Base-by-base conservation (phyloP, 1,284 basidiomycete genomes). In the Acaromyces ingoldii region DNA sequence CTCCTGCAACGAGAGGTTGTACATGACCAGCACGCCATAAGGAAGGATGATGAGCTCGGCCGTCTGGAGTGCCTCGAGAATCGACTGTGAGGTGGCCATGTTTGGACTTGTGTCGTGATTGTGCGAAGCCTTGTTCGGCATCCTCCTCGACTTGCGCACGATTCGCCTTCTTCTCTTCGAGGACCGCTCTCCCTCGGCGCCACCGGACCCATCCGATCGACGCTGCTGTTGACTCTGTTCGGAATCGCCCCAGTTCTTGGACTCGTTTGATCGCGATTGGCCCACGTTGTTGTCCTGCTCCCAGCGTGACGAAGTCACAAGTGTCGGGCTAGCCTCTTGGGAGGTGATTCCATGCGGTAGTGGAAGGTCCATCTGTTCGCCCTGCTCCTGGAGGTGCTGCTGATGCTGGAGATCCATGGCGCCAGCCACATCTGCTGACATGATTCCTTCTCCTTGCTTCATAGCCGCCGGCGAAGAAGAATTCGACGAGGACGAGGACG, bases 1-100 rank as follows among this genome's bases (percentile, higher is more conserved):
- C 41, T 75, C 72, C 17, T 56, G 57, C 1, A 62, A 62, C 10
- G 67, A 63, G 26, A 75, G 69, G 60, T 75, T 75, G 65, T 69
- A 75, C 67, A 75, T 64, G 36, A 75, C 72, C 58, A 75, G 36
- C 1, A 75, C 72, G 22, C 72, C 72, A 51, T 75, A 75, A 10
- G 71, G 69, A 25, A 75, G 49, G 28, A 75, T 66, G 31, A 75
- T 58, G 30, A 75, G 58, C 60, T 75, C 72, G 47, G 63, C 72
- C 17, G 62, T 57, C 39, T 71, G 65, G 10, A 75, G 53, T 42
- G 72, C 72, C 47, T 75, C 72, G 30, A 65, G 53, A 34, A 74
- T 70, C 19, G 60, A 50, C 3, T 57, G 56, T 15, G 72, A 64
- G 17, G 72, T 70, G 44, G 67, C 58, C 52, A 68, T 62, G 50